phyloP scores from a whole-genome alignment of 345 rosid species.

The Geranium brycei region DNA sequence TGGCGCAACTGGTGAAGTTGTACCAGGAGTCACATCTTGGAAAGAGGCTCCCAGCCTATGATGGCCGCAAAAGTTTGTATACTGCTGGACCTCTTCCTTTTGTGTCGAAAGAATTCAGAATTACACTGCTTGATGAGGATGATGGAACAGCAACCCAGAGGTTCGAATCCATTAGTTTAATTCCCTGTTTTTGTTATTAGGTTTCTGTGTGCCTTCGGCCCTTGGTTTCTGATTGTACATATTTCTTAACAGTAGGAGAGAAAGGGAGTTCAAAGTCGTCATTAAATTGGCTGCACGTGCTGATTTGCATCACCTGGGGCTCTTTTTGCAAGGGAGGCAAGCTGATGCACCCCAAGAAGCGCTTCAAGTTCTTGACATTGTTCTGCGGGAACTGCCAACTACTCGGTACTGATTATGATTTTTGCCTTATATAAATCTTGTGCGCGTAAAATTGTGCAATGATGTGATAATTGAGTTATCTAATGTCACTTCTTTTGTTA shows the following conservation, averaged over 20 bases:
- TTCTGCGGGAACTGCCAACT: slow-evolving; percentile 86
- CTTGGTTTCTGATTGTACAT: background rate
- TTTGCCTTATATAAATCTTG: too few species aligned
- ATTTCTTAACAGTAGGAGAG: slow-evolving; percentile 37
- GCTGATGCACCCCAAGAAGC: slow-evolving; percentile 97
- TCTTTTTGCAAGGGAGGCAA: slow-evolving; percentile 74
- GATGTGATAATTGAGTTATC: background rate
- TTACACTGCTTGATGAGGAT: slow-evolving; percentile 65
- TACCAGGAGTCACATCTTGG: slow-evolving; percentile 76
- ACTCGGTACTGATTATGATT: slow-evolving; percentile 27
- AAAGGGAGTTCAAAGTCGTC: slow-evolving; percentile 56
- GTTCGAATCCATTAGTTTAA: slow-evolving; percentile 14
- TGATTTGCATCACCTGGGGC: slow-evolving; percentile 74
- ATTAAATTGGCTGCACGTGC: slow-evolving; percentile 84
- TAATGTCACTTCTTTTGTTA: slow-evolving; percentile 9
- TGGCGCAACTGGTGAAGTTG: slow-evolving; percentile 44
- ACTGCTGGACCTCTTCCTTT: slow-evolving; percentile 94
- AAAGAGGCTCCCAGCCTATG: slow-evolving; percentile 86
- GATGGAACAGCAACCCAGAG: slow-evolving; percentile 70
- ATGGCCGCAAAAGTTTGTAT: slow-evolving; percentile 83
- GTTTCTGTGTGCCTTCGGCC: background rate
- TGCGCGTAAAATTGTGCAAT: too few species aligned
- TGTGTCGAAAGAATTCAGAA: slow-evolving; percentile 54
- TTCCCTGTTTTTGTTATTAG: background rate
- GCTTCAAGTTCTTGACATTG: slow-evolving; percentile 96